Base-by-base conservation (phyloP, 2,329 filamentous ascomycete species). In the Catunica adiposa region DNA sequence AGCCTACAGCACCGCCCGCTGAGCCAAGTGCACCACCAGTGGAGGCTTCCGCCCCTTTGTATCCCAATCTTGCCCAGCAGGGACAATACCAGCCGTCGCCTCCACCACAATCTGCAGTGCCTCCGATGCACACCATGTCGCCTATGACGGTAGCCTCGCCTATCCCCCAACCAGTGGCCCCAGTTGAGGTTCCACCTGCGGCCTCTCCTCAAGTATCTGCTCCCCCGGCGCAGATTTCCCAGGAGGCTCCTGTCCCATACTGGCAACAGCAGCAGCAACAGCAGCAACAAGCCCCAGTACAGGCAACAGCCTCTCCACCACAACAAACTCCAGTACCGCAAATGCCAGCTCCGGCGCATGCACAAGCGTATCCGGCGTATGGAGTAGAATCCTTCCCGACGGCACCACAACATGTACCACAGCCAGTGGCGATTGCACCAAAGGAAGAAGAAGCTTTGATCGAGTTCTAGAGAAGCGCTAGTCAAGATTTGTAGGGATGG, bases 371-470 rank as follows among this genome's bases (percentile, higher is more conserved):
- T 23, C 52, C 66, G 9, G 70, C 73, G 5, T 82, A 79, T 62
- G 69, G 67, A 2, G 78, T 79, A 62, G 77, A 82, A 23, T 70
- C 76, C 2, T 86, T 87, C 63, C 84, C 84, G 1, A 72, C 77
- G 1, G 79, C 78, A 26, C 80, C 81, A 15, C 77, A 69, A 17
- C 47, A 50, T 26, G 26, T 29, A 11, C 22, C 22, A 42, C 22
- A 25, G 54, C 73, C 68, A 52, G 69, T 71, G 46, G 68, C 67
- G 2, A 59, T 64, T 23, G 64, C 66, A 59, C 63, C 52, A 42
- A 54, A 73, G 62, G 75, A 84, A 50, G 86, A 90, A 67, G 86
- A 90, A 68, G 84, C 81, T 58, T 69, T 92, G 63, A 92, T 92
- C 67, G 86, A 92, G 44, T 51, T 59, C 37, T 56, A 58, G 26